Percentiles rank a stretch among this genome's conserved stretches.
Conservation (phyloP, 1,284 basidiomycete genomes). For the Xanthoconium separans region DNA sequence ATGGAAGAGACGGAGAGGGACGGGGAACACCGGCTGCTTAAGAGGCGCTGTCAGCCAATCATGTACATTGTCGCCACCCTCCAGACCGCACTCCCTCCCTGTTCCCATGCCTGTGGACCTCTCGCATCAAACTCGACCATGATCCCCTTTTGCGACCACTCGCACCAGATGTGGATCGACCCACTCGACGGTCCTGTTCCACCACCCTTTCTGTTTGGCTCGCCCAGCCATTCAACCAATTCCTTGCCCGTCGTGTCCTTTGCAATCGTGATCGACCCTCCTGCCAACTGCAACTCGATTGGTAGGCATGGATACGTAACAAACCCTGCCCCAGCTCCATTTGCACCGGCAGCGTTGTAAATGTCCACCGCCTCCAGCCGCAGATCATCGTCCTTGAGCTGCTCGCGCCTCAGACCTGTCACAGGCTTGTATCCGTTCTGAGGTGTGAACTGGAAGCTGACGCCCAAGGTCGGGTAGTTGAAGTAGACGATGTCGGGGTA, state of each 20-base stretch:
- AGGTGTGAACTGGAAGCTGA: constrained; percentile 75
- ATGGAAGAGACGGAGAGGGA: neutral
- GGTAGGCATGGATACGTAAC: constrained; percentile 55
- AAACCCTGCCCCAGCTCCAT: constrained; percentile 47
- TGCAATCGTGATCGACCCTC: constrained; percentile 45
- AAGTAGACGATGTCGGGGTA: constrained; percentile 84
- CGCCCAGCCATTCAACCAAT: constrained; percentile 72
- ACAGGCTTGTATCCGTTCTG: constrained; percentile 58
- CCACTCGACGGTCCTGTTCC: constrained; percentile 76
- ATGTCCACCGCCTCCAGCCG: constrained; percentile 74
- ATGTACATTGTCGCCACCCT: constrained; percentile 52
- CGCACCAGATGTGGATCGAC: constrained; percentile 90
- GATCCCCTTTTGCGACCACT: constrained; percentile 79
- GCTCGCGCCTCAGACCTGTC: constrained; percentile 42
- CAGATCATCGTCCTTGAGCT: constrained; percentile 51
- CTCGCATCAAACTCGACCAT: constrained; percentile 81
- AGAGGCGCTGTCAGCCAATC: too few species aligned
- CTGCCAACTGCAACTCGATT: constrained; percentile 42
- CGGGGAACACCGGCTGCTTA: too few species aligned
- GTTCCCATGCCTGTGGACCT: constrained; percentile 83
- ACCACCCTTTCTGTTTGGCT: constrained; percentile 85
- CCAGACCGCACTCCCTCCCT: constrained; percentile 78
- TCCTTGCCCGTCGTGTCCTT: constrained; percentile 67
- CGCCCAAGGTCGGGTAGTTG: constrained; percentile 75
- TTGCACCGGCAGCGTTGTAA: constrained; percentile 58